Base-by-base conservation (phyloP, 2,329 filamentous ascomycete species). In the Celoporthe dispersa region DNA sequence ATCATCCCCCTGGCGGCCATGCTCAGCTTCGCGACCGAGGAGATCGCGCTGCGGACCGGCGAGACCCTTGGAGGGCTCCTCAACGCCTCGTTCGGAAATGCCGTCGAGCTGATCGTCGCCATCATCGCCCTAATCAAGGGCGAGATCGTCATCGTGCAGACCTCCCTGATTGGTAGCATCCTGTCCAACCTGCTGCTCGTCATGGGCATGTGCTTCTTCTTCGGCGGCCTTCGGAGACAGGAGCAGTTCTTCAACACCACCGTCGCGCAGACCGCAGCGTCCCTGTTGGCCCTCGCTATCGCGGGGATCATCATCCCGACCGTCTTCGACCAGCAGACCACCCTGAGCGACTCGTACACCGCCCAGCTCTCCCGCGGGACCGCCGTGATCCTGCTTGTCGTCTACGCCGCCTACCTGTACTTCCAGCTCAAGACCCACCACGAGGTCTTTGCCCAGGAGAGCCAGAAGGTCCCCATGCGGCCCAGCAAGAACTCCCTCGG, bases 211-310 rank as follows among this genome's bases (percentile, higher is more conserved):
- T 96, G 91, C 78, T 98, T 97, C 85, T 96, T 97, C 83, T 91
- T 93, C 71, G 94, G 93, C 64, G 94, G 94, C 4, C 79, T 97
- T 74, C 90, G 92, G 70, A 89, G 94, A 37, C 77, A 87, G 37
- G 92, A 97, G 78, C 95, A 98, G 79, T 91, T 89, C 79, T 98
- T 98, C 87, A 97, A 98, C 83, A 89, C 92, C 44, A 95, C 93
- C 0, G 94, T 98, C 8, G 94, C 94, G 0, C 94, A 97, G 79
- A 97, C 94, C 0, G 93, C 94, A 3, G 90, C 94, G 19, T 94
- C 91, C 76, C 82, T 97, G 66, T 87, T 97, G 28, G 91, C 93
- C 16, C 84, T 97, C 28, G 91, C 92, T 19, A 92, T 97, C 51
- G 91, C 90, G 64, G 91, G 90, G 75, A 85, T 97, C 74, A 95